Conservation (phyloP, 2,329 filamentous ascomycete species). For the Fonsecaea pedrosoi region DNA sequence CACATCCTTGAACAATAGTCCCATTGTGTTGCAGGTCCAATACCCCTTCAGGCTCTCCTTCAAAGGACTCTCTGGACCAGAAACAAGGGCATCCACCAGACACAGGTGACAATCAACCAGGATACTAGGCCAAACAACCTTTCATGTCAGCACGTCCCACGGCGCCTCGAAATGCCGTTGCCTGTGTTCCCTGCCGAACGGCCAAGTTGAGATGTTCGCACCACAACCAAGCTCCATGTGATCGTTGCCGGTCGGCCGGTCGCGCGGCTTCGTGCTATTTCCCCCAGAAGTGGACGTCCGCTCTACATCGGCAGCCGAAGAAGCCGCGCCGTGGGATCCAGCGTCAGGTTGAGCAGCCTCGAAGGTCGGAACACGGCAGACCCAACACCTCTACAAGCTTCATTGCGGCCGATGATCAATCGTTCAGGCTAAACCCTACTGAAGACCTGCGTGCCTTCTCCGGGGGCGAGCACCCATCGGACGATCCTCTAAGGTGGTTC, state of each 20-base stretch:
- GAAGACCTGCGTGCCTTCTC: neutral
- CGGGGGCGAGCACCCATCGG: neutral
- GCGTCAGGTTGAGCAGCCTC: neutral
- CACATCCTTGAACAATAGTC: neutral
- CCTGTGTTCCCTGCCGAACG: constrained; percentile 4
- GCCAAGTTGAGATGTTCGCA: neutral
- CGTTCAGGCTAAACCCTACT: neutral
- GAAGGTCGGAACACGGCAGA: neutral
- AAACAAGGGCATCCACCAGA: too few relatives aligned
- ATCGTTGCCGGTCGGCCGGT: neutral
- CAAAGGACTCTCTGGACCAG: neutral
- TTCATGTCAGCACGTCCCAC: neutral
- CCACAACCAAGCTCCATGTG: neutral
- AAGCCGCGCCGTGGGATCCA: neutral
- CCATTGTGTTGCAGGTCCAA: too few relatives aligned
- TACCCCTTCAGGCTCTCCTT: neutral
- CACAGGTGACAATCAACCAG: too few relatives aligned
- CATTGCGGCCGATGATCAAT: neutral
- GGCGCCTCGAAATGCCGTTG: neutral
- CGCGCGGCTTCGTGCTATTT: constrained; percentile 3
- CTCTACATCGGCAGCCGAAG: constrained; percentile 6
- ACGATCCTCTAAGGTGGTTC: neutral
- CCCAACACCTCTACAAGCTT: neutral
- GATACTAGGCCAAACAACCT: neutral
- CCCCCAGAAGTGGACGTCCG: neutral